Percentiles rank a stretch among this genome's conserved stretches.
phyloP scores from a whole-genome alignment of 2,329 filamentous ascomycete species.

The Aspergillus sp. region DNA sequence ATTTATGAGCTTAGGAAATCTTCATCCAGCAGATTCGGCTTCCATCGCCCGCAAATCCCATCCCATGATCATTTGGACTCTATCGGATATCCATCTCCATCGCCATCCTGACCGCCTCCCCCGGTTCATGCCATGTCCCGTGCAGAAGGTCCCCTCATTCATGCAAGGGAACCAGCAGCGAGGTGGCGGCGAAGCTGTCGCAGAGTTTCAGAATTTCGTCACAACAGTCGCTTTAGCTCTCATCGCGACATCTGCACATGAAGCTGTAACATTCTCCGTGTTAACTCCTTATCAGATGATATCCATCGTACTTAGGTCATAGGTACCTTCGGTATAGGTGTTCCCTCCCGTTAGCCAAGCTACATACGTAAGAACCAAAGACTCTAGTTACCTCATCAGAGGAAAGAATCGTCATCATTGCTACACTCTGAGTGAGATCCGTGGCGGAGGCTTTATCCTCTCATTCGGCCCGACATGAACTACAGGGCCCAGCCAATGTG shows the following conservation, averaged over 20 bases:
- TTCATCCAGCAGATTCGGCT: neutral
- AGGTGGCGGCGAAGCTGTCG: neutral
- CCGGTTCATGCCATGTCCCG: neutral
- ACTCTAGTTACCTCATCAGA: too few species aligned
- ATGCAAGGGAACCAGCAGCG: neutral
- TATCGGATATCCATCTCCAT: neutral
- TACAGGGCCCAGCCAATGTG: too few species aligned
- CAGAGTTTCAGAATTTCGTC: conserved; percentile 1
- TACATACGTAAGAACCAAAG: too few species aligned
- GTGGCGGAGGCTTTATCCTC: too few species aligned
- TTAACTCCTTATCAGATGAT: neutral
- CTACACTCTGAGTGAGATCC: too few species aligned
- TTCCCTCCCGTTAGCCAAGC: too few species aligned
- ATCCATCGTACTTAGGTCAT: too few species aligned
- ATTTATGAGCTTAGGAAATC: neutral
- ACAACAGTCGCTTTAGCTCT: neutral
- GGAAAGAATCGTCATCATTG: too few species aligned
- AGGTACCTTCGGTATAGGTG: too few species aligned
- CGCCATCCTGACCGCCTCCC: neutral
- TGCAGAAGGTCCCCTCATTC: neutral
- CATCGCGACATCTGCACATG: neutral
- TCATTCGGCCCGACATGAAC: too few species aligned
- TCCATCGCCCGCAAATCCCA: neutral
- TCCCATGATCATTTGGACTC: neutral
- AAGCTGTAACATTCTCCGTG: neutral